Evolutionary conservation across 148 eudicot species (phyloP).

Genomic region (Nepenthes gracilis): DNA sequence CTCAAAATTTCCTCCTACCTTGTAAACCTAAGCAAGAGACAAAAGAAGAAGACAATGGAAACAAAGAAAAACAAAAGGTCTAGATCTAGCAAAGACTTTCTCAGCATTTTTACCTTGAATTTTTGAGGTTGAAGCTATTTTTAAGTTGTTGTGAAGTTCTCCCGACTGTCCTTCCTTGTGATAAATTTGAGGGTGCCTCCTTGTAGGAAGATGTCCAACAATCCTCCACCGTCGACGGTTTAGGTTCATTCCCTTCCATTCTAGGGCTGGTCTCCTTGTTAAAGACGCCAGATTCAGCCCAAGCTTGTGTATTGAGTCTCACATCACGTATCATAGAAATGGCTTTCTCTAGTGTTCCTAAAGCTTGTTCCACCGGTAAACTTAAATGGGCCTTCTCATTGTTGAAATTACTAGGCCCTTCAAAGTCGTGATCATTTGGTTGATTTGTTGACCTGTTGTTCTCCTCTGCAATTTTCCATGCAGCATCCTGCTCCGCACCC

Average conservation of each 20-base stretch:
- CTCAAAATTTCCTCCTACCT: too few species aligned
- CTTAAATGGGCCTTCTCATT: conserved; percentile 32
- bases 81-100: not conserved
- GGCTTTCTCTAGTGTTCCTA: conserved; percentile 53
- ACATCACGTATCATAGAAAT: conserved; percentile 38
- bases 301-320: not conserved
- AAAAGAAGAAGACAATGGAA: too few species aligned
- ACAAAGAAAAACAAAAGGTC: too few species aligned
- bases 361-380: conserved; percentile 63
- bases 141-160: too few species aligned
- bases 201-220: not conserved
- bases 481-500: too few species aligned
- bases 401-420: not conserved
- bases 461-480: not conserved
- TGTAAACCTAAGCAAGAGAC: too few species aligned
- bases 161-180: too few species aligned
- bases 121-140: too few species aligned
- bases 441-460: conserved; percentile 4
- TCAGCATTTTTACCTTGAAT: not conserved
- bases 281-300: conserved; percentile 7
- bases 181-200: too few species aligned
- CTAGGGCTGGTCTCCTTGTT: conserved; percentile 4
- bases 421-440: conserved; percentile 1
- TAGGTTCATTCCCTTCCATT: conserved; percentile 6
- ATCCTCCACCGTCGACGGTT: conserved; percentile 15